Conservation (phyloP, 2,329 filamentous ascomycete genomes). For the Sordariomycetes sp. region DNA sequence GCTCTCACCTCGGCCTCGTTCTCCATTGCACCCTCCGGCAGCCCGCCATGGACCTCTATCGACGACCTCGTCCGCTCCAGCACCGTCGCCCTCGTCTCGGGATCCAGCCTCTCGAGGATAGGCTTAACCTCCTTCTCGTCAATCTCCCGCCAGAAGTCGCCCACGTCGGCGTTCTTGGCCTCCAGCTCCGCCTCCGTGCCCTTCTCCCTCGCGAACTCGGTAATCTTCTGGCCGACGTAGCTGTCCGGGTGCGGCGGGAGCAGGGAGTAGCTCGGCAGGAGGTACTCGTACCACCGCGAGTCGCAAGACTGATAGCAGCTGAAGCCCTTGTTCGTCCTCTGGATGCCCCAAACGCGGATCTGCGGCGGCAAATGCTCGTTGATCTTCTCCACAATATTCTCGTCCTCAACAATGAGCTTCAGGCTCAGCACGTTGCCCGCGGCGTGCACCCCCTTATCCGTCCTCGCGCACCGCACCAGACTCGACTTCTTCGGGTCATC, state of each 20-base stretch:
- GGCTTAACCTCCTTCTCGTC: conserved; percentile 73
- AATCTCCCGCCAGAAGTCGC: conserved; percentile 68
- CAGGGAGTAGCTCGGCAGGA: conserved; percentile 87
- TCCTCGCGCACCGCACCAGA: conserved; percentile 84
- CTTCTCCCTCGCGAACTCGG: conserved; percentile 62
- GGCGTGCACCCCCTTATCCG: conserved; percentile 94
- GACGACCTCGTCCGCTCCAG: conserved; percentile 42
- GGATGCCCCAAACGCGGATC: conserved; percentile 90
- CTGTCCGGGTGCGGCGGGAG: conserved; percentile 84
- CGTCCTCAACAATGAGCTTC: conserved; percentile 91
- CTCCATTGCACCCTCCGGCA: conserved; percentile 9
- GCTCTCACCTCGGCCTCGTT: conserved; percentile 6
- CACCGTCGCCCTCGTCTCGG: conserved; percentile 49
- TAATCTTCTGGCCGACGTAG: conserved; percentile 71
- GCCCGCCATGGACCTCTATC: conserved; percentile 4
- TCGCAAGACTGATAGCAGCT: conserved; percentile 93
- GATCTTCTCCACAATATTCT: conserved; percentile 79
- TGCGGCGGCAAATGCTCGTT: conserved; percentile 74
- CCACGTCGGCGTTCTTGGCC: conserved; percentile 61
- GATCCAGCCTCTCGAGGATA: conserved; percentile 47
- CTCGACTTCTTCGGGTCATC: conserved; percentile 95
- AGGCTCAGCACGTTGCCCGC: conserved; percentile 90
- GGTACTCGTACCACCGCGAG: conserved; percentile 92
- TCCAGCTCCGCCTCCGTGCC: conserved; percentile 57
- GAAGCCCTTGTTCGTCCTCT: conserved; percentile 80